These are phyloP conservation scores for Xylaria sp. DNA, from an alignment of 2,329 filamentous ascomycete genomes.

Conservation along the genomic window DNA sequence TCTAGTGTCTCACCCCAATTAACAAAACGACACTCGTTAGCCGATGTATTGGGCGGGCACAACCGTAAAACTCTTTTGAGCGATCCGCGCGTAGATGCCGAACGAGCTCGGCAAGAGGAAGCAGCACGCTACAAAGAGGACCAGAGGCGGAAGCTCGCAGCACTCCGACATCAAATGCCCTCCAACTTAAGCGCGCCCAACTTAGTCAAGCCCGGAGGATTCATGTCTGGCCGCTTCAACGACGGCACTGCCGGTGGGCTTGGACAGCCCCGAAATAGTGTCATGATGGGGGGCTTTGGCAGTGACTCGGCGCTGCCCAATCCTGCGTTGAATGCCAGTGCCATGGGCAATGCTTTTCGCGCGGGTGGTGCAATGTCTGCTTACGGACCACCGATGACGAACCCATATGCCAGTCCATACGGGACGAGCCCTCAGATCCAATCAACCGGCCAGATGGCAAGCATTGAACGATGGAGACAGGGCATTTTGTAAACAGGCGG, in stretches of 20 bases:
- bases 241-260: slow-evolving; percentile 59
- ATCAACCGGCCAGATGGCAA: slow-evolving; percentile 48
- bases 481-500: slow-evolving; percentile 44
- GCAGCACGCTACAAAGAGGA: slow-evolving; percentile 56
- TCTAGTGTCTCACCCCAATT: slow-evolving; percentile 56
- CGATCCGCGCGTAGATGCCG: slow-evolving; percentile 57
- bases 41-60: slow-evolving; percentile 65
- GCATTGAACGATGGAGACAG: slow-evolving; percentile 51
- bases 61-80: slow-evolving; percentile 52
- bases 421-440: slow-evolving; percentile 42
- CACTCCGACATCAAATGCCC: slow-evolving; percentile 63
- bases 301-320: slow-evolving; percentile 31
- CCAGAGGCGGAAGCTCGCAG: slow-evolving; percentile 61
- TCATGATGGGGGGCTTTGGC: slow-evolving; percentile 37
- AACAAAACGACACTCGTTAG: slow-evolving; percentile 61
- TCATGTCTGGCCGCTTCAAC: slow-evolving; percentile 65
- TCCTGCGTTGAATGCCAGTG: slow-evolving; percentile 38
- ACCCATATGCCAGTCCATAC: slow-evolving; percentile 42
- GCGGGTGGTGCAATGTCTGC: slow-evolving; percentile 39
- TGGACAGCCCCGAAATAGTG: slow-evolving; percentile 44
- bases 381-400: slow-evolving; percentile 39
- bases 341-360: slow-evolving; percentile 43
- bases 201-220: slow-evolving; percentile 57
- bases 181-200: slow-evolving; percentile 51
- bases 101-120: slow-evolving; percentile 56